Evolutionary conservation across 441 rosid genomes (phyloP), one percentile per base, ranked within the genome.

Genomic region (Gossypium trilobum): DNA sequence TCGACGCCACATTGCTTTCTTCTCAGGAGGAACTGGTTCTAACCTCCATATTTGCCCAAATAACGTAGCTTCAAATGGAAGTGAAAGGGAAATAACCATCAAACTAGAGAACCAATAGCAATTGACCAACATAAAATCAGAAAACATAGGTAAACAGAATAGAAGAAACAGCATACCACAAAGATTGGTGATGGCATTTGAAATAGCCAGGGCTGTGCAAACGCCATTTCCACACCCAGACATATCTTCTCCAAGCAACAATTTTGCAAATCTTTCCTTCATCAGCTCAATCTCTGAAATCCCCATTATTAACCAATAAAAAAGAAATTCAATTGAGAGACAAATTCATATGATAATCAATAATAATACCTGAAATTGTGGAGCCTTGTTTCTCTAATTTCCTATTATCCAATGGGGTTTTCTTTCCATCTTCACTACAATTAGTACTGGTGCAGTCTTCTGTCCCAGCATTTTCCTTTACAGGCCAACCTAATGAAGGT

Each of bases 1-100:
- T 78, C 99, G 86, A 77, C 88, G 79, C 99, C 99, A 96, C 97
- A 93, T 96, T 23, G 89, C 84, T 86, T 90, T 96, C 91, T 88
- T 96, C 85, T 91, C 93, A 0, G 1, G 70, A n/a, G 97, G 83
- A 2, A 93, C 44, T 17, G 98, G 99, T 76, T 90, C 93, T 73
- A 96, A 76, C 79, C 97, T 89, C 99, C 99, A 96, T 17, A 93
- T 87, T 84, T 96, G 99, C 50, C 99, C 98, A 78, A 93, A 91
- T 69, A 93, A 74, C 27, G 98, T 89, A 64, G 97, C 99, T 96
- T 73, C 44, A 73, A 42, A 52, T 77, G 64, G 20, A 23, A 57
- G 22, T 73, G 27, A 20, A 48, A 39, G 44, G 52, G 55, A 50
- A 76, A 66, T 8, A 54, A 76, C 22, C 73, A 74, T 78, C 70